A percentile compares a stretch with the other conserved stretches of the same genome.
Evolutionary conservation across 441 rosid species (phyloP).

Genomic region (Aleurites moluccanus): DNA sequence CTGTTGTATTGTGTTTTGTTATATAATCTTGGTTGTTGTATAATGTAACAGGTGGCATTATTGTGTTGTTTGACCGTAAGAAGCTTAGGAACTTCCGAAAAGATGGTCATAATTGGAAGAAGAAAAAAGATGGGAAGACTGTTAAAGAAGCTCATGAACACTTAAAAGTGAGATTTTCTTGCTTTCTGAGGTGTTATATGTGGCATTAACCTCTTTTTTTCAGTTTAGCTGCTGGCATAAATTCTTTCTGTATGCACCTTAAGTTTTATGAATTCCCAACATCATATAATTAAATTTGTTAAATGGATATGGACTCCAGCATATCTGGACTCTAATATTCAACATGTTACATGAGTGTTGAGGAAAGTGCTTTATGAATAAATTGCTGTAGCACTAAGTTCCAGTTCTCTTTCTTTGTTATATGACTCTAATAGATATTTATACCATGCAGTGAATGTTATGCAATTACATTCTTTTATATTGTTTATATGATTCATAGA

Average conservation of each 20-base stretch:
- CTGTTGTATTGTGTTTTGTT: not conserved
- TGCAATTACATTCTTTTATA: not conserved
- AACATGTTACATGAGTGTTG: not conserved
- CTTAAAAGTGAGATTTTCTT: slow-evolving; percentile 64
- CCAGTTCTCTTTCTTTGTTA: not conserved
- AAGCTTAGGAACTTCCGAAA: slow-evolving; percentile 94
- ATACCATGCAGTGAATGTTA: not conserved
- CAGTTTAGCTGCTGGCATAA: not conserved
- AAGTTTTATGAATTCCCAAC: slow-evolving; percentile 9
- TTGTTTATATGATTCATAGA: not conserved
- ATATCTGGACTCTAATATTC: not conserved
- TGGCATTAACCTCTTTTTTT: slow-evolving; percentile 7
- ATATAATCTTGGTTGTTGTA: slow-evolving; percentile 12
- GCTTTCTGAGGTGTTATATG: slow-evolving; percentile 12
- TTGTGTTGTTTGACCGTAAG: slow-evolving; percentile 85
- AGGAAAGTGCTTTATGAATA: slow-evolving; percentile 1
- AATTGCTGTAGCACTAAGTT: not conserved
- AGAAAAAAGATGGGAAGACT: slow-evolving; percentile 97
- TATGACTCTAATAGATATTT: not conserved
- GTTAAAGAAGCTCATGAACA: slow-evolving; percentile 99
- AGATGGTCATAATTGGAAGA: slow-evolving; percentile 99
- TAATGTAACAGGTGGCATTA: slow-evolving; percentile 68
- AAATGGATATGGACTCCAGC: not conserved
- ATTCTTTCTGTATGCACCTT: not conserved
- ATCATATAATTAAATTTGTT: not conserved